Evolutionary conservation across 345 rosid genomes (phyloP).

Genomic region (Eucalyptus sp.): DNA sequence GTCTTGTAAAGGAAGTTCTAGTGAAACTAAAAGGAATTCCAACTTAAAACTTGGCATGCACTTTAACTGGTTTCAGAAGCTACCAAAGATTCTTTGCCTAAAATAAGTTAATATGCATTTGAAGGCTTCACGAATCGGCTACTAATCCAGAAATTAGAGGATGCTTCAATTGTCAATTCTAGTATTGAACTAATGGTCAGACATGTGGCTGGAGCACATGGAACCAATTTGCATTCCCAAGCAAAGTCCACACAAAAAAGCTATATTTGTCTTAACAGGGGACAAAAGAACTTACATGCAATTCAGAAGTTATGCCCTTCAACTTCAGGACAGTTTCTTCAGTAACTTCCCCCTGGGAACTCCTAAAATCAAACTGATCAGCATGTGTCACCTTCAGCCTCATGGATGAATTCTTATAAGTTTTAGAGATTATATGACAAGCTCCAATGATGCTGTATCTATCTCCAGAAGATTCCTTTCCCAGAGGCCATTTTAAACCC

Average conservation of each 20-base stretch:
- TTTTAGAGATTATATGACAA: constrained; percentile 25
- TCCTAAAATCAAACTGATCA: constrained; percentile 37
- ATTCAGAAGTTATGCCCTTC: constrained; percentile 29
- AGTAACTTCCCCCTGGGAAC: constrained; percentile 16
- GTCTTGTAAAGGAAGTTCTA: background rate
- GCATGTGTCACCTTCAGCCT: constrained; percentile 47
- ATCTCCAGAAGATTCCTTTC: constrained; percentile 22
- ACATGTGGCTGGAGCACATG: background rate
- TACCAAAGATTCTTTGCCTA: background rate
- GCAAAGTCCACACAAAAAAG: background rate
- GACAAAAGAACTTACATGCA: background rate
- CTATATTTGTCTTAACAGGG: background rate
- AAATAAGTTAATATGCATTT: background rate
- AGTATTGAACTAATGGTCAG: background rate
- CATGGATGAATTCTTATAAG: constrained; percentile 23
- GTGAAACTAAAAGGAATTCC: background rate
- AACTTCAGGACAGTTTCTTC: constrained; percentile 31
- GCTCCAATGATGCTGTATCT: constrained; percentile 29
- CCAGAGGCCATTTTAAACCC: constrained; percentile 58
- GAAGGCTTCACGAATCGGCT: background rate
- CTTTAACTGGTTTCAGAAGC: background rate
- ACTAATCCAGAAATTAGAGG: background rate
- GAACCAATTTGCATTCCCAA: background rate
- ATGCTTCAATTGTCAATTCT: background rate
- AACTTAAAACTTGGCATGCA: background rate